Percentiles rank a stretch among this genome's conserved stretches.
Conservation (phyloP, 257 asterid species). For the Fraxinus americana region DNA sequence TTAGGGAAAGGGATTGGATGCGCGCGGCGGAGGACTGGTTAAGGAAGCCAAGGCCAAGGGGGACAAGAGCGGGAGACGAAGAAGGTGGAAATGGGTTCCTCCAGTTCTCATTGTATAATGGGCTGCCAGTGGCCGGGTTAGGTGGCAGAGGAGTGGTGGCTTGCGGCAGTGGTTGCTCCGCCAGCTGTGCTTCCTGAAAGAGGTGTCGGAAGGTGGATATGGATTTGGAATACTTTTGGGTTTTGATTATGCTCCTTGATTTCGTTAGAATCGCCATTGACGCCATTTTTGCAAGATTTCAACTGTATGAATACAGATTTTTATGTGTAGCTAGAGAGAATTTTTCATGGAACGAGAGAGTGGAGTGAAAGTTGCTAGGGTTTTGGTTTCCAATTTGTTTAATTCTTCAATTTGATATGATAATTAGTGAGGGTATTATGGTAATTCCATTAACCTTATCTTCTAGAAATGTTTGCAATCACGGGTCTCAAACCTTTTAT, state of each 20-base stretch:
- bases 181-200: constrained; percentile 65
- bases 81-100: constrained; percentile 46
- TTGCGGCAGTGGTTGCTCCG: constrained; percentile 36
- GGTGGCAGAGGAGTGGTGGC: constrained; percentile 69
- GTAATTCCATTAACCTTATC: too few relatives aligned
- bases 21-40: constrained; percentile 31
- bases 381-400: constrained; percentile 17
- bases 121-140: constrained; percentile 76
- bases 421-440: too few relatives aligned
- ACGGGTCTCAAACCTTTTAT: too few relatives aligned
- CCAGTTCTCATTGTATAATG: constrained; percentile 75
- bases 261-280: constrained; percentile 49
- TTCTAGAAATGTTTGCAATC: too few relatives aligned
- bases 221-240: constrained; percentile 40
- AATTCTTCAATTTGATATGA: too few relatives aligned
- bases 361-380: constrained; percentile 28
- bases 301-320: neutral
- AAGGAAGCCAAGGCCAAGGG: constrained; percentile 37
- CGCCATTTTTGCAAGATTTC: constrained; percentile 39
- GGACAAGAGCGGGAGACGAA: constrained; percentile 45
- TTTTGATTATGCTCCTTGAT: constrained; percentile 55
- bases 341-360: neutral
- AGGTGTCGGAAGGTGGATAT: constrained; percentile 71
- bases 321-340: neutral
- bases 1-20: constrained; percentile 42